phyloP scores from a whole-genome alignment of 352 stramenopile species.

The Blastocystis sp. region DNA sequence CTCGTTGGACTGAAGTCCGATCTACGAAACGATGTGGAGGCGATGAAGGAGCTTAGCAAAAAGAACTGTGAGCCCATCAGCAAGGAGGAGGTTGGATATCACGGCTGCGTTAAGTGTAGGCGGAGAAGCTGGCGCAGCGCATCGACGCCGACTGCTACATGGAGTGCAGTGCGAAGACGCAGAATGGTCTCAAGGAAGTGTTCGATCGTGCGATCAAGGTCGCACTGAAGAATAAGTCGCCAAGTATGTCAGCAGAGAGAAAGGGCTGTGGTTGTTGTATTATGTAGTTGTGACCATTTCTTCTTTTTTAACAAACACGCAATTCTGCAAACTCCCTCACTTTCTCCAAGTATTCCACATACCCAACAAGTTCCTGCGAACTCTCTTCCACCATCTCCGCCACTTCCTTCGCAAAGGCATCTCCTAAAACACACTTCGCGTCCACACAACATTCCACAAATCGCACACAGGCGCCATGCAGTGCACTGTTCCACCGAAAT shows the following conservation, averaged over 20 bases:
- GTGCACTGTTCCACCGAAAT: neutral
- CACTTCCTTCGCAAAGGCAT: neutral
- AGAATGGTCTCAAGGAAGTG: slow-evolving; percentile 81
- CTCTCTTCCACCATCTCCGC: neutral
- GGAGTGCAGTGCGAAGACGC: slow-evolving; percentile 80
- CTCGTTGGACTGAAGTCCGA: slow-evolving; percentile 86
- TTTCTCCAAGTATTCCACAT: neutral
- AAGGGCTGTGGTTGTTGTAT: slow-evolving; percentile 55
- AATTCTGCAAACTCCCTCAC: neutral
- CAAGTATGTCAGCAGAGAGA: slow-evolving; percentile 4
- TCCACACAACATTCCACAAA: neutral
- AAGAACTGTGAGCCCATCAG: slow-evolving; percentile 67
- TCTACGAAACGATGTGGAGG: slow-evolving; percentile 76
- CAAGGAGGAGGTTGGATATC: slow-evolving; percentile 68
- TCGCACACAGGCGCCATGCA: neutral
- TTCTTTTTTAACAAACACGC: neutral
- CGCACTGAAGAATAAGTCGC: slow-evolving; percentile 68
- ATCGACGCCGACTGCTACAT: slow-evolving; percentile 79
- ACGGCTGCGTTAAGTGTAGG: slow-evolving; percentile 68
- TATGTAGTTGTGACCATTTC: slow-evolving; percentile 45
- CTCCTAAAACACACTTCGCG: neutral
- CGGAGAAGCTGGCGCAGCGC: slow-evolving; percentile 74
- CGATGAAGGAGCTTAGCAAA: slow-evolving; percentile 73
- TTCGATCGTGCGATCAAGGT: slow-evolving; percentile 82
- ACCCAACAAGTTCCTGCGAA: no score